Evolutionary conservation across 2,329 filamentous ascomycete species (phyloP), one percentile per base, ranked within the genome.

Genomic region (Exophiala sideris): DNA sequence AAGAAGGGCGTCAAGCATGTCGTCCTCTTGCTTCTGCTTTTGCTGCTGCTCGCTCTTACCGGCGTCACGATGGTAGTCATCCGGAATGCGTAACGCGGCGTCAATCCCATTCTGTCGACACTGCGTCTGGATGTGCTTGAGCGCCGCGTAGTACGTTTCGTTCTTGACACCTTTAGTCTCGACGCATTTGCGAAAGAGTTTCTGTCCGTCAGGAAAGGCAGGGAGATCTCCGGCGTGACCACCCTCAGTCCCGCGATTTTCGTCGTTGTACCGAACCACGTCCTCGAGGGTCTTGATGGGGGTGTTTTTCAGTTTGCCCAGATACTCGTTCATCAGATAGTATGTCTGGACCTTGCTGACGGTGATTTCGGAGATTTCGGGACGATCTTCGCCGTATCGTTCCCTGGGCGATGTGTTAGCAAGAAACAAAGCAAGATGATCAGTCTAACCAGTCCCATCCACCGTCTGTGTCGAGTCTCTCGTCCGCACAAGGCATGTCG

Each of bases 31-130:
- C 21, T 24, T 20, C 8, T 44, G 10, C 2, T 29, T 3, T 8
- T 29, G 2, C 24, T 29, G 2, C 1, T 3, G 7, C 24, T 29
- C 24, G 4, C 24, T 8, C 24, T 1, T 5, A 29, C 7, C 7
- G 24, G 3, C 3, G 2, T 29, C 24, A 29, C 24, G 24, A 5
- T n/a, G 33, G 20, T 38, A 35, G 5, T 45, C 36, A 21, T 39
- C 18, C 18, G 53, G 53, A 29, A 40, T 41, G 16, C 52, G 46
- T 29, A 69, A 52, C 4, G 66, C 64, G 5, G 62, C 65, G 33
- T 69, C 66, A 35, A 69, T 68, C 11, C 66, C 66, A 16, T 66
- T 61, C 10, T 63, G 49, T 20, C 66, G 62, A 34, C 57, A 64
- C 35, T 67, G 61, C 6, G 52, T 57, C 36, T 58, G 64, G 29